Percentiles rank a stretch among this genome's conserved stretches.
phyloP scores from a whole-genome alignment of 2,329 filamentous ascomycete species.

The Drechslerella coelobrocha region DNA sequence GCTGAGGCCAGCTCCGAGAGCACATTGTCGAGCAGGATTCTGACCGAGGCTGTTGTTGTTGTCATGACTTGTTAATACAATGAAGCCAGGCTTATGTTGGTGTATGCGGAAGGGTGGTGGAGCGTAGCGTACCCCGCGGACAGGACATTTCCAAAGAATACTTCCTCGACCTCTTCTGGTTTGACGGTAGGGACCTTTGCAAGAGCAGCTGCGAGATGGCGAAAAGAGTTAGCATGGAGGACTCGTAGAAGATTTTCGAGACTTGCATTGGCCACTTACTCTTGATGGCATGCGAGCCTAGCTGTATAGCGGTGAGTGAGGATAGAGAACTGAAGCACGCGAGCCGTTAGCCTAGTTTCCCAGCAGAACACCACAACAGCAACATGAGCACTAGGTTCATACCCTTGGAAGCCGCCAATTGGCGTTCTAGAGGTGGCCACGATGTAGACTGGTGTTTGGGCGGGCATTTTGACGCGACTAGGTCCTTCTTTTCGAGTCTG shows the following conservation, averaged over 20 bases:
- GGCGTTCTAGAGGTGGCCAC: conserved; percentile 90
- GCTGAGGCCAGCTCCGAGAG: conserved; percentile 83
- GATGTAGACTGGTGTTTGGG: conserved; percentile 77
- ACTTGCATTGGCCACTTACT: conserved; percentile 63
- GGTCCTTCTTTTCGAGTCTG: not conserved
- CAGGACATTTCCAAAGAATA: conserved; percentile 97
- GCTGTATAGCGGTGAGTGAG: conserved; percentile 81
- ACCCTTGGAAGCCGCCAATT: conserved; percentile 94
- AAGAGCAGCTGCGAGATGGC: conserved; percentile 69
- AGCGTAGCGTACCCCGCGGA: conserved; percentile 77
- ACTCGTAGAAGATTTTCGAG: not conserved
- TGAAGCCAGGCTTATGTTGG: not conserved
- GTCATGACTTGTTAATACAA: conserved; percentile 51
- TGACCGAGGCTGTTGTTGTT: conserved; percentile 76
- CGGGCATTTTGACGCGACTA: conserved; percentile 20
- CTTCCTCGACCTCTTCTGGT: conserved; percentile 87
- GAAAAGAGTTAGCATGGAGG: conserved; percentile 5
- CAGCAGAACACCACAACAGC: not conserved
- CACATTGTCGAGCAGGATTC: conserved; percentile 93
- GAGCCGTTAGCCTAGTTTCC: conserved; percentile 18
- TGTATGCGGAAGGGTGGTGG: conserved; percentile 12
- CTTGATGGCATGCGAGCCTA: conserved; percentile 92
- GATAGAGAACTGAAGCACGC: conserved; percentile 74
- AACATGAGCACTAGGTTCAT: conserved; percentile 56
- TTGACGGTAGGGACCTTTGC: conserved; percentile 86